phyloP scores from a whole-genome alignment of 495 filamentous ascomycete species.

The Chaetomium cochliodes region DNA sequence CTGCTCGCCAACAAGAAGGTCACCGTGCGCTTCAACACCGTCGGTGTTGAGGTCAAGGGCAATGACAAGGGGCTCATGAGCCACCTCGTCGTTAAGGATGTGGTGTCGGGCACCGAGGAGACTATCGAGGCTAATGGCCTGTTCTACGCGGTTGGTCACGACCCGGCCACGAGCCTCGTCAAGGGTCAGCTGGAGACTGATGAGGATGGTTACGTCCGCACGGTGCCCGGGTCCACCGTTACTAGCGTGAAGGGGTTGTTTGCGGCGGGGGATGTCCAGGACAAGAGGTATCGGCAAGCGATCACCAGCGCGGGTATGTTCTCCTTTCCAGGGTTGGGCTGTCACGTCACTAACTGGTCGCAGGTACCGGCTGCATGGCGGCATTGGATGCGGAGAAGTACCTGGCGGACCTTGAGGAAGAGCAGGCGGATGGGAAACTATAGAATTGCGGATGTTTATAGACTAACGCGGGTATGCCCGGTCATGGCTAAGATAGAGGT shows the following conservation, averaged over 20 bases:
- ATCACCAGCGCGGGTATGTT: constrained; percentile 93
- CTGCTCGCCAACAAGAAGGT: constrained; percentile 82
- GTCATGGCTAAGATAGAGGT: constrained; percentile 5
- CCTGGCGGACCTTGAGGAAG: constrained; percentile 70
- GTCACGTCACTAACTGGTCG: constrained; percentile 36
- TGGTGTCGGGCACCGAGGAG: constrained; percentile 72
- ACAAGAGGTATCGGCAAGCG: constrained; percentile 96
- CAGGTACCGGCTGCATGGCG: constrained; percentile 90
- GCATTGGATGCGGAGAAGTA: constrained; percentile 94
- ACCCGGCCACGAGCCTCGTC: constrained; percentile 84
- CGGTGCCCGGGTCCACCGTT: constrained; percentile 80
- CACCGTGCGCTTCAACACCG: constrained; percentile 79
- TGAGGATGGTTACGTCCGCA: constrained; percentile 81
- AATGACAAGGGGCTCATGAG: constrained; percentile 85
- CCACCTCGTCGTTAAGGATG: constrained; percentile 74
- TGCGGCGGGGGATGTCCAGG: constrained; percentile 95
- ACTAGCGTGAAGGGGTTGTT: constrained; percentile 93
- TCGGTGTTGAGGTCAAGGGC: constrained; percentile 77
- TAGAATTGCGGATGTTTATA: constrained; percentile 23
- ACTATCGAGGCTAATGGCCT: constrained; percentile 84
- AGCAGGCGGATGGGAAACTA: constrained; percentile 37
- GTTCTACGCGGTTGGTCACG: constrained; percentile 97
- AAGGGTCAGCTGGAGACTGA: constrained; percentile 86
- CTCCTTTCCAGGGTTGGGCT: neutral
- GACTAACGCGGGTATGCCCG: neutral